Conservation (phyloP, 2,329 filamentous ascomycete species). For the Paecilomyces sp. region DNA sequence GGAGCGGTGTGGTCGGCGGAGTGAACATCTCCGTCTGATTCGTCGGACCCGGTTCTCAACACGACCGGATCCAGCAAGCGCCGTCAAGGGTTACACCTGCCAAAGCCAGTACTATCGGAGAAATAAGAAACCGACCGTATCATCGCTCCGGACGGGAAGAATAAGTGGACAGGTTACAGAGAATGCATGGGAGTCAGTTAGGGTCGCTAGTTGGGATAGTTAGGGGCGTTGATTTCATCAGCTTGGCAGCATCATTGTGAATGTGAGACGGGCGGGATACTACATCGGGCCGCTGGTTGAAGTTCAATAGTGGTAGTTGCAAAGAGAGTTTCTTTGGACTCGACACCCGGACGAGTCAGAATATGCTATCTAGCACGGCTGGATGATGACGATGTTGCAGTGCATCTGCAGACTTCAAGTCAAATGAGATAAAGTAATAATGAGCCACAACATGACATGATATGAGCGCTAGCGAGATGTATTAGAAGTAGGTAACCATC, state of each 20-base stretch:
- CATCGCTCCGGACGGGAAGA: background rate
- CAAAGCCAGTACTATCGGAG: background rate
- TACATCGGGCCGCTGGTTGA: too few species aligned
- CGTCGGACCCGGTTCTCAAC: background rate
- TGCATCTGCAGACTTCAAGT: too few species aligned
- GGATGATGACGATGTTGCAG: too few species aligned
- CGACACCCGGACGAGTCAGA: too few species aligned
- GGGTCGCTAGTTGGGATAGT: background rate
- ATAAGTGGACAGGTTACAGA: background rate
- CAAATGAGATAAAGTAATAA: too few species aligned
- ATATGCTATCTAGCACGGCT: too few species aligned
- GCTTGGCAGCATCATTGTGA: background rate
- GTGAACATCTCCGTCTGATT: background rate
- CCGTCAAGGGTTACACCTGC: background rate
- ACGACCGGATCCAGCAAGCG: background rate
- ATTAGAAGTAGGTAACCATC: too few species aligned
- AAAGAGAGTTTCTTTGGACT: too few species aligned
- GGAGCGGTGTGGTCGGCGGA: background rate
- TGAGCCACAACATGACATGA: too few species aligned
- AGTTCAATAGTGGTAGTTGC: too few species aligned
- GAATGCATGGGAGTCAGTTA: too few species aligned
- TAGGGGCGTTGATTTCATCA: background rate
- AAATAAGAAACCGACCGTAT: background rate
- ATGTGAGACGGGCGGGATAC: background rate
- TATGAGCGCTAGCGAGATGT: too few species aligned